Evolutionary conservation across 805 yeast species (phyloP).

Genomic region (Lipomyces kockii): DNA sequence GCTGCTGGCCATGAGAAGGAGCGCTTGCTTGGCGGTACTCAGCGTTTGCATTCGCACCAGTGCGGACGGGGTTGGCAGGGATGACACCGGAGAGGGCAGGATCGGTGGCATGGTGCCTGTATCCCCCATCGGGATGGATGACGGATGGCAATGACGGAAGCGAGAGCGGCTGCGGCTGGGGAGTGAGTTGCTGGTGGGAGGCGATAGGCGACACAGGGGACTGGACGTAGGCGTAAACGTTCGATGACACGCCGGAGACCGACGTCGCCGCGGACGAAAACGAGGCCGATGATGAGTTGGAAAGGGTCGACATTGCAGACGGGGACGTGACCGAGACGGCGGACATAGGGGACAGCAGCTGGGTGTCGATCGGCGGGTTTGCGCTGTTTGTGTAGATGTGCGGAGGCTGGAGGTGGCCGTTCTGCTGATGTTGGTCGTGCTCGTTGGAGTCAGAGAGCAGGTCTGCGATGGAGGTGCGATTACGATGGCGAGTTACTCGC

Average conservation of each 20-base stretch:
- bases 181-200: slow-evolving; percentile 18
- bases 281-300: slow-evolving; percentile 22
- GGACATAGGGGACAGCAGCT: slow-evolving; percentile 32
- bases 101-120: slow-evolving; percentile 24
- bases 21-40: slow-evolving; percentile 20
- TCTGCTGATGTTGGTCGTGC: slow-evolving; percentile 18
- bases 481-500: slow-evolving; percentile 21
- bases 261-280: background rate
- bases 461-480: slow-evolving; percentile 35
- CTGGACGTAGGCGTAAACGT: slow-evolving; percentile 16
- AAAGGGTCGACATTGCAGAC: slow-evolving; percentile 10
- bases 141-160: slow-evolving; percentile 19
- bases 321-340: slow-evolving; percentile 13
- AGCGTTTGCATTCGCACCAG: slow-evolving; percentile 28
- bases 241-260: slow-evolving; percentile 2
- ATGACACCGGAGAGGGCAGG: slow-evolving; percentile 35
- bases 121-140: slow-evolving; percentile 9
- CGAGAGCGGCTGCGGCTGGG: slow-evolving; percentile 6
- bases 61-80: slow-evolving; percentile 32
- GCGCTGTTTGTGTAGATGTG: slow-evolving; percentile 27
- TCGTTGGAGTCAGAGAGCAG: slow-evolving; percentile 29
- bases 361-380: slow-evolving; percentile 37
- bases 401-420: slow-evolving; percentile 16
- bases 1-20: background rate
- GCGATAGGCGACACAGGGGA: slow-evolving; percentile 22